Evolutionary conservation across 1,139 yeast species (phyloP).

Genomic region (Hanseniaspora uvarum): DNA sequence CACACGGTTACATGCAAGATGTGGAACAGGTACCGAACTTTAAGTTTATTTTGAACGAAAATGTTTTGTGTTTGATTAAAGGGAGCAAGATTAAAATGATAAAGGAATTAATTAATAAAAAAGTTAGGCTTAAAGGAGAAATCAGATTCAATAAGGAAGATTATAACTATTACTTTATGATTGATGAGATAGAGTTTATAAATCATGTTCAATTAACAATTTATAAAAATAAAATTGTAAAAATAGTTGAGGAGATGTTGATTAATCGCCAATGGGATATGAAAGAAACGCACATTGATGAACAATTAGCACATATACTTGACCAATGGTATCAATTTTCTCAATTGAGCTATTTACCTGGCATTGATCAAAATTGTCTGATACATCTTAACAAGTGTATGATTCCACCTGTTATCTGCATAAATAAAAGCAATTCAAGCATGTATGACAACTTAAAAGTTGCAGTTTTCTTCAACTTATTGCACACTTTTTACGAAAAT

Average conservation of each 20-base stretch:
- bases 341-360: not conserved
- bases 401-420: not conserved
- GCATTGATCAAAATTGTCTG: not conserved
- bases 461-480: slow-evolving; percentile 1
- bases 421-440: not conserved
- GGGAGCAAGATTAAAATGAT: not conserved
- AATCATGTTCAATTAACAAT: not conserved
- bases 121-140: not conserved
- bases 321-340: not conserved
- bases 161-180: not conserved
- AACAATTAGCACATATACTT: not conserved
- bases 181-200: not conserved
- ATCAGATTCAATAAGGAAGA: not conserved
- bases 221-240: not conserved
- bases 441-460: not conserved
- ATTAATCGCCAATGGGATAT: not conserved
- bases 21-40: not conserved
- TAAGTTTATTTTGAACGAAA: not conserved
- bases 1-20: not conserved
- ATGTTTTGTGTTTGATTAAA: slow-evolving; percentile 1
- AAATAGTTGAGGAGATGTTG: not conserved
- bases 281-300: not conserved
- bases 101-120: not conserved
- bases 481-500: not conserved
- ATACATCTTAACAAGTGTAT: not conserved